Percentiles rank a stretch among this genome's conserved stretches.
Evolutionary conservation across 1,284 basidiomycete genomes (phyloP).

Genomic region (Nidula niveotomentosa): DNA sequence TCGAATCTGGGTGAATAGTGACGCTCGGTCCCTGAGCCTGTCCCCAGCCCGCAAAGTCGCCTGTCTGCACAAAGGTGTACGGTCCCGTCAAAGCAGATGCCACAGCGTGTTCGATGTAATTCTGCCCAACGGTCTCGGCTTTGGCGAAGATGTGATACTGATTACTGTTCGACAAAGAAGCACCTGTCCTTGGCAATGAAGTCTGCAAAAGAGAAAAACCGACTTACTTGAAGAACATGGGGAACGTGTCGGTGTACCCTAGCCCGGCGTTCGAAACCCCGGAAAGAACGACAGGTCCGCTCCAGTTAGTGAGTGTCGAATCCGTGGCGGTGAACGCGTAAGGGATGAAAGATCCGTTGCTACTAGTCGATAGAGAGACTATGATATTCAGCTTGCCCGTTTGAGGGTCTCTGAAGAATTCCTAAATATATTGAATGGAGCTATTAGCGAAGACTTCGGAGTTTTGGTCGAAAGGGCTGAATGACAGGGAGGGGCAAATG

Average conservation of each 20-base stretch:
- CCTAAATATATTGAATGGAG: slow-evolving; percentile 12
- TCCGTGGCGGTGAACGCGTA: slow-evolving; percentile 31
- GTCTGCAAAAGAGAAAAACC: background rate
- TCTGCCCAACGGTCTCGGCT: slow-evolving; percentile 28
- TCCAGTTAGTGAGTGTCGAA: slow-evolving; percentile 25
- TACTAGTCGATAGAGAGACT: slow-evolving; percentile 32
- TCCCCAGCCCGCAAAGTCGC: slow-evolving; percentile 33
- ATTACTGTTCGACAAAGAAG: slow-evolving; percentile 13
- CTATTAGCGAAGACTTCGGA: background rate
- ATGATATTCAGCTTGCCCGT: slow-evolving; percentile 30
- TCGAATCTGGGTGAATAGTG: slow-evolving; percentile 15
- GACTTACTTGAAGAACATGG: slow-evolving; percentile 29
- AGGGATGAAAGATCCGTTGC: slow-evolving; percentile 32
- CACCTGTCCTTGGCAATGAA: background rate
- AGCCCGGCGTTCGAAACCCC: slow-evolving; percentile 32
- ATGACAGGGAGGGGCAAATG: too few species aligned
- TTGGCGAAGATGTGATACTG: slow-evolving; percentile 32
- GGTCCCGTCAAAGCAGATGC: slow-evolving; percentile 31
- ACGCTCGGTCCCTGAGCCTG: slow-evolving; percentile 29
- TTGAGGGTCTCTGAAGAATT: slow-evolving; percentile 34
- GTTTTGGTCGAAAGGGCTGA: too few species aligned
- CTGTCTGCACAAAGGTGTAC: slow-evolving; percentile 29
- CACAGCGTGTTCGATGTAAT: slow-evolving; percentile 31
- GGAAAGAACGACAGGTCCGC: slow-evolving; percentile 28
- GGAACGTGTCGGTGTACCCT: slow-evolving; percentile 36